Evolutionary conservation across 2,329 filamentous ascomycete species (phyloP).

Genomic region (Paecilomyces sp.): DNA sequence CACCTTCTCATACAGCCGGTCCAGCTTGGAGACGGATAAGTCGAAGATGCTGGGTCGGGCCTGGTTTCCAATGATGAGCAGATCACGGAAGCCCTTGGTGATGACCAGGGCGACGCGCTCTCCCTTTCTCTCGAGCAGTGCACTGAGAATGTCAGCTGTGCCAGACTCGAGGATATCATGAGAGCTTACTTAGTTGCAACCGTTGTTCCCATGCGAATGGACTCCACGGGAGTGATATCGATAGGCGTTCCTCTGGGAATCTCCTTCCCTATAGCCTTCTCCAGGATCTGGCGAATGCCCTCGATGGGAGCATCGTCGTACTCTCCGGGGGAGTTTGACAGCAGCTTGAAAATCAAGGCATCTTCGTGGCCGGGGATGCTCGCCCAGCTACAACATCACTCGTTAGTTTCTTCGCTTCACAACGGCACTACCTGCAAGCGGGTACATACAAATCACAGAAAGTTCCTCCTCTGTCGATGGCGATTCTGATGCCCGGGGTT

Average conservation of each 20-base stretch:
- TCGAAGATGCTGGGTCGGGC: conserved; percentile 80
- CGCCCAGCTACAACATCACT: conserved; percentile 5
- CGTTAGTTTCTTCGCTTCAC: not conserved
- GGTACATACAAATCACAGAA: conserved; percentile 11
- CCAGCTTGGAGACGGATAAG: conserved; percentile 71
- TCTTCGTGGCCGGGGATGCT: conserved; percentile 12
- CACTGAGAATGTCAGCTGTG: conserved; percentile 80
- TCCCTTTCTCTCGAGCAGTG: conserved; percentile 76
- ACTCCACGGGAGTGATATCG: conserved; percentile 10
- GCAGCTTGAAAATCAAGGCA: conserved; percentile 19
- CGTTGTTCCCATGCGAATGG: conserved; percentile 83
- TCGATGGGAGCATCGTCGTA: conserved; percentile 56
- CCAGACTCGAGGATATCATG: conserved; percentile 47
- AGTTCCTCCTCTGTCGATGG: conserved; percentile 15
- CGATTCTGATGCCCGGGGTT: conserved; percentile 6
- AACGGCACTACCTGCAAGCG: not conserved
- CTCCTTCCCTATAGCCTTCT: conserved; percentile 8
- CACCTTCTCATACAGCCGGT: conserved; percentile 31
- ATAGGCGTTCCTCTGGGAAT: conserved; percentile 11
- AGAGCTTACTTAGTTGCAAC: conserved; percentile 64
- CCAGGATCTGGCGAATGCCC: conserved; percentile 67
- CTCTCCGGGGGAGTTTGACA: conserved; percentile 18
- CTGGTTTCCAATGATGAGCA: conserved; percentile 81
- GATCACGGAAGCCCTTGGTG: conserved; percentile 77
- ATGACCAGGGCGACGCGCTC: conserved; percentile 76